Evolutionary conservation across 164 flowering plant species (phyloP).

Genomic region (Malania oleifera): DNA sequence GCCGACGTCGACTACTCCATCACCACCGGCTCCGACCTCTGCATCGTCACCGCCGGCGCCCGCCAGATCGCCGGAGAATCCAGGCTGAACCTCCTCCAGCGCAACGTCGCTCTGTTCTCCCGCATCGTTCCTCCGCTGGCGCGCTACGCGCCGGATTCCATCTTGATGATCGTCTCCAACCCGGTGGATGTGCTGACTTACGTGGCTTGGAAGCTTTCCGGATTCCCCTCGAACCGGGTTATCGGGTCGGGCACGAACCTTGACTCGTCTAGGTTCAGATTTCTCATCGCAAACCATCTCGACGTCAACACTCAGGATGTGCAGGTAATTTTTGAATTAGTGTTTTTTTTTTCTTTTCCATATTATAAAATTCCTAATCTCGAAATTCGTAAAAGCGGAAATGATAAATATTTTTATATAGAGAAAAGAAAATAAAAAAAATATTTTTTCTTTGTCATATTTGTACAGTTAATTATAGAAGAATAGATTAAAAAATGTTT

Average conservation of each 20-base stretch:
- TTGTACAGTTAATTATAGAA: no score
- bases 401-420: no score
- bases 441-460: no score
- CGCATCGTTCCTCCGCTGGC: constrained; percentile 50
- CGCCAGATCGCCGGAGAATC: constrained; percentile 67
- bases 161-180: constrained; percentile 52
- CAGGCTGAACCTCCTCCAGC: constrained; percentile 56
- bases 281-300: constrained; percentile 59
- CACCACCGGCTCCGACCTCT: constrained; percentile 63
- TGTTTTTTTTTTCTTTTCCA: no score
- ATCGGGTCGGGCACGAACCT: constrained; percentile 67
- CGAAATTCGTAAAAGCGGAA: no score
- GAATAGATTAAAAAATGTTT: no score
- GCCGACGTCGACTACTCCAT: constrained; percentile 55
- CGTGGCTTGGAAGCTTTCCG: constrained; percentile 63
- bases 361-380: no score
- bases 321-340: constrained; percentile 51
- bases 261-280: constrained; percentile 61
- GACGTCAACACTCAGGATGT: constrained; percentile 70
- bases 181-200: constrained; percentile 65
- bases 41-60: constrained; percentile 80
- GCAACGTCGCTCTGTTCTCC: constrained; percentile 48
- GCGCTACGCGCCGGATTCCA: constrained; percentile 37
- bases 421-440: no score
- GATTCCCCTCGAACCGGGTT: constrained; percentile 56